Evolutionary conservation across 768 basidiomycete genomes (phyloP).

Genomic region (Arthromyces matolae): DNA sequence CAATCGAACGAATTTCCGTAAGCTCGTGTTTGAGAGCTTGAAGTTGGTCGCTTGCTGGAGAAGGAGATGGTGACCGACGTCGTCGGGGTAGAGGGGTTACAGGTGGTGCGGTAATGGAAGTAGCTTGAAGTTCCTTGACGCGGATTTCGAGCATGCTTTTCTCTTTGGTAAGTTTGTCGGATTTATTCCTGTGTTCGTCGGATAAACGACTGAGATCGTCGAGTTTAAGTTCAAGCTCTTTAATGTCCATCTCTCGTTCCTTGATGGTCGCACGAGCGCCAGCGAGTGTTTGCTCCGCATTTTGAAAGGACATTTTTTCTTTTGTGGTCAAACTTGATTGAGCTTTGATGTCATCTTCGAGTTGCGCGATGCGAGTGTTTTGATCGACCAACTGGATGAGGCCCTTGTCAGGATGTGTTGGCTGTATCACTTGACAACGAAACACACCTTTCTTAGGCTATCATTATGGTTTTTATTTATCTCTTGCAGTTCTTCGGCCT

Average conservation of each 20-base stretch:
- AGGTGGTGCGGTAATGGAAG: constrained; percentile 28
- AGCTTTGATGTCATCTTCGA: constrained; percentile 49
- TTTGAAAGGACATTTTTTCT: constrained; percentile 49
- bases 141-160: constrained; percentile 54
- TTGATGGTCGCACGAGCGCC: constrained; percentile 49
- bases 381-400: constrained; percentile 51
- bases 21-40: constrained; percentile 55
- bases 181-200: constrained; percentile 38
- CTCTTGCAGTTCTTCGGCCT: constrained; percentile 40
- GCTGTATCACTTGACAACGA: not conserved
- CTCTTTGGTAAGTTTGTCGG: constrained; percentile 51
- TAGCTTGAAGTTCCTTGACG: constrained; percentile 54
- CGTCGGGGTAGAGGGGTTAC: constrained; percentile 30
- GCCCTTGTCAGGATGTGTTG: not conserved
- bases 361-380: constrained; percentile 48
- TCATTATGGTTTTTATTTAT: constrained; percentile 40
- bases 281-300: constrained; percentile 45
- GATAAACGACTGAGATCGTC: constrained; percentile 54
- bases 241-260: constrained; percentile 43
- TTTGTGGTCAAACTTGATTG: constrained; percentile 55
- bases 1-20: constrained; percentile 38
- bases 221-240: constrained; percentile 54
- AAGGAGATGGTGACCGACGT: constrained; percentile 57
- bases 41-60: constrained; percentile 39
- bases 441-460: constrained; percentile 41